phyloP scores from a whole-genome alignment of 2,329 filamentous ascomycete genomes.

The Verruconis gallopava region DNA sequence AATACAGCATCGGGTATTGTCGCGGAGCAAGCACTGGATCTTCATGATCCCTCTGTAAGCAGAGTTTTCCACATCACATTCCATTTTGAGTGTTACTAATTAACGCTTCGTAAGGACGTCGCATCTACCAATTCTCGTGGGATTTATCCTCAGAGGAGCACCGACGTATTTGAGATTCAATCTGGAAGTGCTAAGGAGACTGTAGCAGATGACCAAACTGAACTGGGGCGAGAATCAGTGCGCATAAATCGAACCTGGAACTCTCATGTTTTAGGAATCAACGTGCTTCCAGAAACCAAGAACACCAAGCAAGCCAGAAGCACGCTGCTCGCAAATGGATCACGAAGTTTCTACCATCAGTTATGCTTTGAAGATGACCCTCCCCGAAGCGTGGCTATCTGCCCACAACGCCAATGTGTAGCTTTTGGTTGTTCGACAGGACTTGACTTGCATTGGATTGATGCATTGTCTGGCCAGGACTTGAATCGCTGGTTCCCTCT shows the following conservation, averaged over 20 bases:
- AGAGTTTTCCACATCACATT: too few relatives aligned
- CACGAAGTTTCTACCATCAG: constrained; percentile 33
- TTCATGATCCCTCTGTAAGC: too few relatives aligned
- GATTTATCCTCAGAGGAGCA: too few relatives aligned
- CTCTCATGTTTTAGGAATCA: background rate
- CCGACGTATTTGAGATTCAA: background rate
- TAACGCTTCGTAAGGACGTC: too few relatives aligned
- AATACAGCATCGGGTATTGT: too few relatives aligned
- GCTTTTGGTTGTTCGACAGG: constrained; percentile 52
- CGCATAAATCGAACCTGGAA: constrained; percentile 4
- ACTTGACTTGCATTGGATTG: constrained; percentile 51
- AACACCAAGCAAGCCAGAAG: constrained; percentile 1
- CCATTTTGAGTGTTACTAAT: too few relatives aligned
- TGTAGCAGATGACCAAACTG: constrained; percentile 1
- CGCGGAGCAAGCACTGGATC: too few relatives aligned
- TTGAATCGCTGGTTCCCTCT: constrained; percentile 44
- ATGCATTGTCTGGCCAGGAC: constrained; percentile 35
- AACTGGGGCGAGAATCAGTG: constrained; percentile 13
- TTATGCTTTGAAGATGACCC: constrained; percentile 49
- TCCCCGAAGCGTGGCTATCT: constrained; percentile 52
- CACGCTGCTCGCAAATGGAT: constrained; percentile 18
- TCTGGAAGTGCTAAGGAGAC: background rate
- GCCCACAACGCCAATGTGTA: constrained; percentile 50
- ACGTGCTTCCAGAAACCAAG: background rate
- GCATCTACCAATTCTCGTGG: too few relatives aligned